A percentile compares a stretch with the other conserved stretches of the same genome.
Conservation (phyloP, 116 monocot species). For the Phalaenopsis hybrid region DNA sequence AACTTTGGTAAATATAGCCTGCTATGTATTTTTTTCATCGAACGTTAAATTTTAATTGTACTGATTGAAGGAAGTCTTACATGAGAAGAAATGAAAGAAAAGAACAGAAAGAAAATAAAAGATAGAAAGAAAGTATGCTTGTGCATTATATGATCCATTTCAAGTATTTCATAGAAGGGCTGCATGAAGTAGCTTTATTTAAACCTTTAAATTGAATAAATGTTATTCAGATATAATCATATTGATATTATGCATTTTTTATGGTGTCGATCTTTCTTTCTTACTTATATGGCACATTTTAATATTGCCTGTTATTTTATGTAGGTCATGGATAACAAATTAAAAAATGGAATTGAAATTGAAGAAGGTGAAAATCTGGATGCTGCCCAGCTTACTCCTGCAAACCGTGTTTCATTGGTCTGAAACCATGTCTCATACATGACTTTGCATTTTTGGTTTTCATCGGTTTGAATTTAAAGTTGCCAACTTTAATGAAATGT, state of each 20-base stretch:
- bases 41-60: background rate
- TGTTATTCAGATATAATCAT: background rate
- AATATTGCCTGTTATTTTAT: conserved; percentile 4
- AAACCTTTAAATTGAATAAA: background rate
- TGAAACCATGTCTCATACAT: conserved; percentile 11
- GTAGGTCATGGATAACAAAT: conserved; percentile 77
- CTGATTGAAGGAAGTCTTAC: background rate
- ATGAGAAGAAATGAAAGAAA: background rate
- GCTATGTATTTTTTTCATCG: background rate
- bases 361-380: conserved; percentile 35
- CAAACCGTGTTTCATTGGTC: conserved; percentile 60
- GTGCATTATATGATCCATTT: background rate
- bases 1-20: conserved; percentile 45
- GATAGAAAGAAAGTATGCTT: background rate
- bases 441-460: background rate
- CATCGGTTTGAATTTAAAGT: background rate
- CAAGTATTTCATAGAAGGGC: background rate
- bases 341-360: conserved; percentile 77
- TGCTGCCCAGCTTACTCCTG: conserved; percentile 23
- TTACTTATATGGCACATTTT: background rate
- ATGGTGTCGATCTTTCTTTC: background rate
- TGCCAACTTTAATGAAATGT: conserved; percentile 6
- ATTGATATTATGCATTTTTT: background rate
- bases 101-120: background rate
- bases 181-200: background rate